Conservation (phyloP, 441 rosid genomes). For the Adansonia rubrostipa region DNA sequence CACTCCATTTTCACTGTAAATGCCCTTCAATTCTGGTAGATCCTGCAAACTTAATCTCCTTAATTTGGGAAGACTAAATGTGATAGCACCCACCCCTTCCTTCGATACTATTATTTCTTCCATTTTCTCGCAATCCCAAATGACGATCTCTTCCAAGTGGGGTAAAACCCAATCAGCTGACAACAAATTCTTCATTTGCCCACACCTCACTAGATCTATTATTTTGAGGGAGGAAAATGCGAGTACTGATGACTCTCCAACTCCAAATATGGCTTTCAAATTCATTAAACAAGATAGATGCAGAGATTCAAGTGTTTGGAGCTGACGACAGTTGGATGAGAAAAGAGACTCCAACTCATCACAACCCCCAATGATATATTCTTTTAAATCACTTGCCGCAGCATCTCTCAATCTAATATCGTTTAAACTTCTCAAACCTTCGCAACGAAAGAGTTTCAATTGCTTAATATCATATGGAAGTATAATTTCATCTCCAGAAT, state of each 20-base stretch:
- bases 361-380: too few species aligned
- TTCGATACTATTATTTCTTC: conserved; percentile 30
- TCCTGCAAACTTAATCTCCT: background rate
- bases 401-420: background rate
- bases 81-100: background rate
- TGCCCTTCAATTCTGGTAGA: conserved; percentile 23
- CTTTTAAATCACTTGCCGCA: background rate
- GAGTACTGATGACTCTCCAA: background rate
- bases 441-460: background rate
- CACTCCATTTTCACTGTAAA: conserved; percentile 3
- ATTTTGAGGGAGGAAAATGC: too few species aligned
- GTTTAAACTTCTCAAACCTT: background rate
- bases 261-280: background rate
- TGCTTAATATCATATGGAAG: background rate
- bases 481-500: background rate
- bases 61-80: conserved; percentile 22
- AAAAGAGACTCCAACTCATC: background rate
- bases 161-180: background rate
- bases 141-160: conserved; percentile 25
- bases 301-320: background rate
- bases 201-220: too few species aligned
- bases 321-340: too few species aligned
- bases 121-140: conserved; percentile 9
- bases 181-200: background rate
- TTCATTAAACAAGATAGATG: background rate